Conservation (phyloP, 139 green algal genomes). For the Micractinium conductrix region DNA sequence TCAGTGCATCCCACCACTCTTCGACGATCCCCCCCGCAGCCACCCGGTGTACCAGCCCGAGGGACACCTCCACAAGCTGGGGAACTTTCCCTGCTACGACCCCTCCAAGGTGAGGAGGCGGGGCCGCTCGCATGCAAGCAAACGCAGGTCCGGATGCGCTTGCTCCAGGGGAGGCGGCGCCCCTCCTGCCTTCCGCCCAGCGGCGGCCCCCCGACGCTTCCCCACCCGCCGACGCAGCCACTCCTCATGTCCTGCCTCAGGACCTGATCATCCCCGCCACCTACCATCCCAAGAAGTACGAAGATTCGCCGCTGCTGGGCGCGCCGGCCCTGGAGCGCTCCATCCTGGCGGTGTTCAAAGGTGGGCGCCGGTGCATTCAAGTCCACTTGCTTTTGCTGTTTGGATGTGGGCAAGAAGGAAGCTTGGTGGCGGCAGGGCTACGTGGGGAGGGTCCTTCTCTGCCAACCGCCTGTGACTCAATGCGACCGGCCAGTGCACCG, state of each 20-base stretch:
- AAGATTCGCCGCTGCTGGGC: constrained; percentile 43
- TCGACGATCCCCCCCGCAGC: too few relatives aligned
- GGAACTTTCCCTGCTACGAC: constrained; percentile 47
- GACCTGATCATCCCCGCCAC: constrained; percentile 59
- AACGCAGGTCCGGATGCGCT: too few relatives aligned
- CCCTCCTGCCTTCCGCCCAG: too few relatives aligned
- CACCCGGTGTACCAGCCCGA: constrained; percentile 40
- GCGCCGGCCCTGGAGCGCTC: neutral
- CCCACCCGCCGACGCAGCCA: too few relatives aligned
- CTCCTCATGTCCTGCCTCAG: neutral
- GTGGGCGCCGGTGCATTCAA: neutral
- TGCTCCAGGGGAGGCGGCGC: too few relatives aligned
- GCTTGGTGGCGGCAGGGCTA: too few relatives aligned
- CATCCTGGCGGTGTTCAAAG: constrained; percentile 56
- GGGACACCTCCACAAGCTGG: constrained; percentile 34
- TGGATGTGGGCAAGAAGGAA: too few relatives aligned
- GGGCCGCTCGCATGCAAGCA: neutral
- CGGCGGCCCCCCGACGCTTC: too few relatives aligned
- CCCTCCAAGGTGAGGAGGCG: constrained; percentile 26
- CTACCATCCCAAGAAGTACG: constrained; percentile 43
- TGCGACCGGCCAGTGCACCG: too few relatives aligned
- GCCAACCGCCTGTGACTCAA: neutral
- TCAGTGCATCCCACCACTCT: too few relatives aligned
- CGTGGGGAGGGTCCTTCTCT: too few relatives aligned
- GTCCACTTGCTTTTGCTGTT: neutral